Conservation (phyloP, 2,329 filamentous ascomycete species). For the Fusarium incarnatum region DNA sequence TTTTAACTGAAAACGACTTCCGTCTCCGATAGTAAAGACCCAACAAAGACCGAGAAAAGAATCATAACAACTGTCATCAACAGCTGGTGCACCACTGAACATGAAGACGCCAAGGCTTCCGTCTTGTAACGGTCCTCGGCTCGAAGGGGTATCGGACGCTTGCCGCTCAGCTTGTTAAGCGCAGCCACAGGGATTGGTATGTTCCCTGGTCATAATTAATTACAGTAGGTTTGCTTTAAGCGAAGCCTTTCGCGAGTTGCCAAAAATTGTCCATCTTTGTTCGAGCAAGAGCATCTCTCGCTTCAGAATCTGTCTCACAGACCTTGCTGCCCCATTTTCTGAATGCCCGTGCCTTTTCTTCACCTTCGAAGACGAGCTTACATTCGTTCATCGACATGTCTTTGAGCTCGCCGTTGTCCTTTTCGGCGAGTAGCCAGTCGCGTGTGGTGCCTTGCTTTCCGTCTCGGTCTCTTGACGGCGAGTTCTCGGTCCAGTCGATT, state of each 20-base stretch:
- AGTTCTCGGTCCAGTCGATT: slow-evolving; percentile 94
- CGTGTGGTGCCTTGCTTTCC: slow-evolving; percentile 72
- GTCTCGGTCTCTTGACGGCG: slow-evolving; percentile 71
- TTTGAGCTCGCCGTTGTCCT: slow-evolving; percentile 81
- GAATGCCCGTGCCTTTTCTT: slow-evolving; percentile 83
- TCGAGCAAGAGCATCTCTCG: slow-evolving; percentile 80
- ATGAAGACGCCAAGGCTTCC: neutral
- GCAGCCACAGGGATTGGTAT: neutral
- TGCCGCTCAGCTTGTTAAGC: slow-evolving; percentile 10
- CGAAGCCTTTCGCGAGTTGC: slow-evolving; percentile 80
- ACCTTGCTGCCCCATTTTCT: slow-evolving; percentile 89
- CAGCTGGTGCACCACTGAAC: neutral
- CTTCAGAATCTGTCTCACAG: slow-evolving; percentile 93
- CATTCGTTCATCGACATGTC: slow-evolving; percentile 87
- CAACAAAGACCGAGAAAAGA: neutral
- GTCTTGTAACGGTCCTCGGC: slow-evolving; percentile 3
- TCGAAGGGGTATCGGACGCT: slow-evolving; percentile 14
- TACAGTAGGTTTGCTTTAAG: slow-evolving; percentile 18
- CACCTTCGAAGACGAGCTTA: slow-evolving; percentile 88
- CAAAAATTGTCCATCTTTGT: slow-evolving; percentile 97
- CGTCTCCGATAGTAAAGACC: neutral
- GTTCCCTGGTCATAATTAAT: neutral
- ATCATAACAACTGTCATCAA: neutral
- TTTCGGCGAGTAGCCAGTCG: slow-evolving; percentile 82
- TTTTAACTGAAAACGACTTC: neutral